Percentiles rank a stretch among this genome's conserved stretches.
phyloP scores from a whole-genome alignment of 2,329 filamentous ascomycete genomes.

The Coleophoma cylindrospora region DNA sequence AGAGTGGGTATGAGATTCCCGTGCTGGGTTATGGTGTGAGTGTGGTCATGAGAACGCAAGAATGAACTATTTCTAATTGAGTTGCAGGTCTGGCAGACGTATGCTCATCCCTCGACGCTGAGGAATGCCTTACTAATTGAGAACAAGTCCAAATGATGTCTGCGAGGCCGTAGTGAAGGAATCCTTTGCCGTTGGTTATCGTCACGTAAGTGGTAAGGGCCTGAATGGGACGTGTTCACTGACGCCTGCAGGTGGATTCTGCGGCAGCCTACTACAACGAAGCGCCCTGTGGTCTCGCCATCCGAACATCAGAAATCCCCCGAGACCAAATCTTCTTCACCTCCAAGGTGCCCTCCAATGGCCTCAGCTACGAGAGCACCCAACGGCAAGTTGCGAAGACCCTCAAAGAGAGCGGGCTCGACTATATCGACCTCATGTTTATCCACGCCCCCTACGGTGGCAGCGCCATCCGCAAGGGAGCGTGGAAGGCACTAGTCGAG shows the following conservation, averaged over 20 bases:
- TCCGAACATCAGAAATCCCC: constrained; percentile 43
- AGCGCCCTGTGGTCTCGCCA: constrained; percentile 44
- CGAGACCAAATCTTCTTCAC: constrained; percentile 57
- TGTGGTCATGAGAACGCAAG: constrained; percentile 2
- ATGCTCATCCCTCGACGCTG: constrained; percentile 6
- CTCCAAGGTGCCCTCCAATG: constrained; percentile 48
- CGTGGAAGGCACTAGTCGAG: constrained; percentile 59
- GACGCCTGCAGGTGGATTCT: constrained; percentile 44
- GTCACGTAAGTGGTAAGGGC: constrained; percentile 38
- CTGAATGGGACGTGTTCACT: not conserved
- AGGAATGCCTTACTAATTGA: constrained; percentile 8
- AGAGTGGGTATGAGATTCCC: constrained; percentile 58
- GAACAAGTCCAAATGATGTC: constrained; percentile 43
- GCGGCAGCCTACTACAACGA: constrained; percentile 55
- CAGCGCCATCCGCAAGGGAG: constrained; percentile 46
- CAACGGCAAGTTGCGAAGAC: constrained; percentile 60
- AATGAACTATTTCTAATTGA: constrained; percentile 1
- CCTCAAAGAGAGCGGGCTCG: constrained; percentile 50
- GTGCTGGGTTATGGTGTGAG: constrained; percentile 52
- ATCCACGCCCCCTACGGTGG: constrained; percentile 59
- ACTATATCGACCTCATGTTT: constrained; percentile 63
- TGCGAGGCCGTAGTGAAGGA: constrained; percentile 54
- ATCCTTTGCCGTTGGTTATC: constrained; percentile 49
- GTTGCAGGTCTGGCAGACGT: constrained; percentile 34
- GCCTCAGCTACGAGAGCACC: constrained; percentile 58